A percentile compares a stretch with the other conserved stretches of the same genome.
Evolutionary conservation across 2,329 filamentous ascomycete species (phyloP).

Genomic region (Colletotrichum sp.): DNA sequence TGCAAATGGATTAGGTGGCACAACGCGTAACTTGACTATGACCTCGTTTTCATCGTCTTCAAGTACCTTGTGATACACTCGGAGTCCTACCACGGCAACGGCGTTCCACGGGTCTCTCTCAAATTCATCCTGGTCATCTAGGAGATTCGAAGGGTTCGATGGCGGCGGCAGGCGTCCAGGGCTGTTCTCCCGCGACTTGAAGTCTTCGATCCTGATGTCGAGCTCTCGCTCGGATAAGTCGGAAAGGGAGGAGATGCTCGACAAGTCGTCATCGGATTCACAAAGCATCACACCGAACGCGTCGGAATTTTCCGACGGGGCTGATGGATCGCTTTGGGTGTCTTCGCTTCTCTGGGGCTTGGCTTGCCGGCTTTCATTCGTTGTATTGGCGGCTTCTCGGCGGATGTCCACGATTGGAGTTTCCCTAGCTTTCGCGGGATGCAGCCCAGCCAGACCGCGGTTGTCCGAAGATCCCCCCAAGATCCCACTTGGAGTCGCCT

Average conservation of each 20-base stretch:
- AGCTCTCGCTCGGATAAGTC: slow-evolving; percentile 45
- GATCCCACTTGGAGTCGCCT: background rate
- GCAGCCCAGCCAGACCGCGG: background rate
- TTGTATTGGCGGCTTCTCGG: background rate
- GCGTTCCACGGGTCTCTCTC: slow-evolving; percentile 61
- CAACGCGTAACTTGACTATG: slow-evolving; percentile 42
- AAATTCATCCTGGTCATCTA: slow-evolving; percentile 58
- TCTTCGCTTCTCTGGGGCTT: slow-evolving; percentile 22
- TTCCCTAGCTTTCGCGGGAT: background rate
- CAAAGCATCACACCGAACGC: slow-evolving; percentile 19
- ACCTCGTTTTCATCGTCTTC: slow-evolving; percentile 35
- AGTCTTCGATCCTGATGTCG: slow-evolving; percentile 26
- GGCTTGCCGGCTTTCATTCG: slow-evolving; percentile 23
- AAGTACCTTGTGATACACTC: slow-evolving; percentile 56
- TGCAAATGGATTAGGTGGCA: slow-evolving; percentile 40
- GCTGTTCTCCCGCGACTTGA: slow-evolving; percentile 24
- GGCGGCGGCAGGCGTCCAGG: background rate
- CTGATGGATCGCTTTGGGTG: slow-evolving; percentile 1
- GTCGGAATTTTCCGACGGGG: slow-evolving; percentile 2
- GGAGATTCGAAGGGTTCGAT: slow-evolving; percentile 19
- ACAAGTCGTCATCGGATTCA: slow-evolving; percentile 29
- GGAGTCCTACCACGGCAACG: slow-evolving; percentile 55
- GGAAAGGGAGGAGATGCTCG: slow-evolving; percentile 37
- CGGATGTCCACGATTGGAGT: background rate
- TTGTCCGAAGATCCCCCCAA: background rate